Conservation (phyloP, 306 rosid genomes). For the Glycyrrhiza uralensis region DNA sequence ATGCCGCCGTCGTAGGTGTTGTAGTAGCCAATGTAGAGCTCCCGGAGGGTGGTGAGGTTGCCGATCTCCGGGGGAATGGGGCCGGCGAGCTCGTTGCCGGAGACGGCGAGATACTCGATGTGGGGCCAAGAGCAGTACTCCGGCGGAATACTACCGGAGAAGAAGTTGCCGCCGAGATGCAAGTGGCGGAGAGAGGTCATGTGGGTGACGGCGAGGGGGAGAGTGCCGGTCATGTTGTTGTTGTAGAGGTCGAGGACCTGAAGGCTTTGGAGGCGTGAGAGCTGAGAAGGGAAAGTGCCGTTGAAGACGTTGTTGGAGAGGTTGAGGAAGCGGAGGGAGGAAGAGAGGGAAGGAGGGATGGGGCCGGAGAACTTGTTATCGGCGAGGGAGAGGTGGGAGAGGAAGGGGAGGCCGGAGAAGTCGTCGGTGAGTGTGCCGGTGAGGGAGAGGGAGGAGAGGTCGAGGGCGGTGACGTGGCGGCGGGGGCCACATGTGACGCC, state of each 20-base stretch:
- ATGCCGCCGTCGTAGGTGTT: constrained; percentile 67
- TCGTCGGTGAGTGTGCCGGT: constrained; percentile 53
- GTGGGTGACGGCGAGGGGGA: constrained; percentile 54
- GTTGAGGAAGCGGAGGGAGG: constrained; percentile 55
- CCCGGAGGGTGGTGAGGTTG: constrained; percentile 52
- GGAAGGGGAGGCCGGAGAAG: constrained; percentile 53
- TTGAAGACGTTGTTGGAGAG: constrained; percentile 79
- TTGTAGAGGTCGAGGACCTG: constrained; percentile 71
- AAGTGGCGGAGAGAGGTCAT: constrained; percentile 64
- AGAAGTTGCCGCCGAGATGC: constrained; percentile 84
- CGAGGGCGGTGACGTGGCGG: constrained; percentile 54
- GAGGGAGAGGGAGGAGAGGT: constrained; percentile 59
- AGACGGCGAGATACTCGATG: constrained; percentile 71
- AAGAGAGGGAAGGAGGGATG: constrained; percentile 56
- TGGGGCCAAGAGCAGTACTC: constrained; percentile 57
- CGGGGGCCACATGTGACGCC: constrained; percentile 65
- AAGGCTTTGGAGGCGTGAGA: constrained; percentile 50
- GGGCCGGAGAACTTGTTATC: constrained; percentile 62
- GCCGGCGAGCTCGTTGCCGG: constrained; percentile 76
- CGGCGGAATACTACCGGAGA: constrained; percentile 62
- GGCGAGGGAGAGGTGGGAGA: constrained; percentile 54
- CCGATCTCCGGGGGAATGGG: constrained; percentile 71
- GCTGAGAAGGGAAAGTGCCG: constrained; percentile 56
- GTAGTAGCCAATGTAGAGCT: constrained; percentile 81
- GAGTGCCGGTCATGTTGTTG: constrained; percentile 69